Conservation (phyloP, 106 monocot genomes). For the Gastrodia elata region DNA sequence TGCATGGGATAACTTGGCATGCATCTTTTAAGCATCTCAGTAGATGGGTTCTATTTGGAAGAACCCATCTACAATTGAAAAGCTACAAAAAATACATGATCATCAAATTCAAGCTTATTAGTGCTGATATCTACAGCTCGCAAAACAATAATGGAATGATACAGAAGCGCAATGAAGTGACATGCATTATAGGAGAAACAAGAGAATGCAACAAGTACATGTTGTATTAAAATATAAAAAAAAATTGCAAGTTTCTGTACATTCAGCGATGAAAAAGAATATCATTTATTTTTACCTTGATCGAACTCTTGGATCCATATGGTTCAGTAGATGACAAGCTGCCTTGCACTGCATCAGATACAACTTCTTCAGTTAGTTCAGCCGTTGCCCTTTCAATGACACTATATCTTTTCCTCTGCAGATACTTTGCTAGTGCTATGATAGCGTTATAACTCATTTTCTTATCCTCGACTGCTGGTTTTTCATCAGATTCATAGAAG, state of each 20-base stretch:
- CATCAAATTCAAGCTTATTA: background rate
- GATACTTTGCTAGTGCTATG: constrained; percentile 77
- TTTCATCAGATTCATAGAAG: constrained; percentile 58
- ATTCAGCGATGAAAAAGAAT: background rate
- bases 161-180: background rate
- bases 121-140: background rate
- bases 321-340: constrained; percentile 34
- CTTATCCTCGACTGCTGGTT: constrained; percentile 44
- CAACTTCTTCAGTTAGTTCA: constrained; percentile 94
- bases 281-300: constrained; percentile 38
- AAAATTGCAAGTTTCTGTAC: background rate
- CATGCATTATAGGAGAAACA: background rate
- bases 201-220: background rate
- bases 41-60: background rate
- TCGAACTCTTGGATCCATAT: constrained; percentile 42
- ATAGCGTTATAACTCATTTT: constrained; percentile 80
- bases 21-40: background rate
- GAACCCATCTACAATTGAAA: background rate
- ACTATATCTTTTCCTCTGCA: constrained; percentile 74
- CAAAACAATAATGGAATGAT: background rate
- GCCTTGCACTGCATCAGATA: constrained; percentile 69
- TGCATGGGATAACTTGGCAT: background rate
- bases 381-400: constrained; percentile 88
- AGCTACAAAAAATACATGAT: background rate
- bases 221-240: background rate